phyloP scores from a whole-genome alignment of 441 rosid genomes.

The Pelargonium myrrhifolium region DNA sequence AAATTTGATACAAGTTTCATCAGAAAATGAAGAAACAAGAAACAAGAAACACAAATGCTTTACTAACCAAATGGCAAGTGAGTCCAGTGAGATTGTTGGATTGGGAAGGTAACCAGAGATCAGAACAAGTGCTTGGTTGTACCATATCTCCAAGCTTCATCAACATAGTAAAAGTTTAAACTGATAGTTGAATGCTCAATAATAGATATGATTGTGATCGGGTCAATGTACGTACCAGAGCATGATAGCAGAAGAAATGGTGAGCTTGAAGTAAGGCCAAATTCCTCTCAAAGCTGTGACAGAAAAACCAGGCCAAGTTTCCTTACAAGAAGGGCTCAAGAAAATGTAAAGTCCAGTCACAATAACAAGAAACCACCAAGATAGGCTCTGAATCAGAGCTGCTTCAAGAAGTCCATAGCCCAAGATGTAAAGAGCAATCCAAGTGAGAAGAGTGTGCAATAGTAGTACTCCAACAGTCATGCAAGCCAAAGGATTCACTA shows the following conservation, averaged over 20 bases:
- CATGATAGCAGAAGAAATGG: conserved; percentile 82
- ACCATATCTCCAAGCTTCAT: conserved; percentile 92
- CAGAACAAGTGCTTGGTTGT: conserved; percentile 79
- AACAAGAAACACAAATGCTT: not conserved
- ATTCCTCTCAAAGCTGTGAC: conserved; percentile 54
- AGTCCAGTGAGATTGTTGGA: conserved; percentile 71
- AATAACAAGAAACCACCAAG: conserved; percentile 78
- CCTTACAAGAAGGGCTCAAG: conserved; percentile 63
- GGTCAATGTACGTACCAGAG: conserved; percentile 41
- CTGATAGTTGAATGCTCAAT: too few species aligned
- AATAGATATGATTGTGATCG: not conserved
- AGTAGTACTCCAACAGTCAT: conserved; percentile 73
- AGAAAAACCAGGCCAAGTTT: conserved; percentile 83
- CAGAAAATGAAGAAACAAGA: too few species aligned
- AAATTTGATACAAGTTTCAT: too few species aligned
- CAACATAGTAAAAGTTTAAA: not conserved
- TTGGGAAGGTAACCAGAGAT: conserved; percentile 68
- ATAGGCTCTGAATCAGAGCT: conserved; percentile 48
- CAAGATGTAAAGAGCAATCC: conserved; percentile 53
- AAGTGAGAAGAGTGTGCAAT: conserved; percentile 51
- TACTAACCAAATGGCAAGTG: conserved; percentile 80
- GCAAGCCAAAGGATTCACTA: conserved; percentile 81
- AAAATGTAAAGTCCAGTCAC: conserved; percentile 49
- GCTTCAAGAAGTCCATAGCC: conserved; percentile 71
- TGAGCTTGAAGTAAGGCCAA: conserved; percentile 91